phyloP scores from a whole-genome alignment of 2,329 filamentous ascomycete genomes.

The Ceratocystis harringtonii region DNA sequence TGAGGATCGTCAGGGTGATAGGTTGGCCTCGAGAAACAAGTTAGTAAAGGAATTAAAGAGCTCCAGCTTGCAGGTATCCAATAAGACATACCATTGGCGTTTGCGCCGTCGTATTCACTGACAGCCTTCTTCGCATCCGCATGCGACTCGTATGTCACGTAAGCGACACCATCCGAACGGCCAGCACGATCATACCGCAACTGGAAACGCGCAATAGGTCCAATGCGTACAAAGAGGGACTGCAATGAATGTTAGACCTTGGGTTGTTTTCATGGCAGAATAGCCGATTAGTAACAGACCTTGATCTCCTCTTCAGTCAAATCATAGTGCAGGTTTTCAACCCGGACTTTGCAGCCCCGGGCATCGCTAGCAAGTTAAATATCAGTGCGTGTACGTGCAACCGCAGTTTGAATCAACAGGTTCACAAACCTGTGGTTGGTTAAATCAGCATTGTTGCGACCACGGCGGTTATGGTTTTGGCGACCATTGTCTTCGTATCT shows the following conservation, averaged over 20 bases:
- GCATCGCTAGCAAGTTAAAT: slow-evolving; percentile 29
- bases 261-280: not conserved
- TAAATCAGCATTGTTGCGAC: slow-evolving; percentile 25
- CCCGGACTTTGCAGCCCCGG: slow-evolving; percentile 55
- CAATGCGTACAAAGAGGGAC: slow-evolving; percentile 59
- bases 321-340: slow-evolving; percentile 88
- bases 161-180: slow-evolving; percentile 72
- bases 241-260: not conserved
- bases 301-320: slow-evolving; percentile 70
- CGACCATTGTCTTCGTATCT: slow-evolving; percentile 62
- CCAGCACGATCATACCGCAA: slow-evolving; percentile 77
- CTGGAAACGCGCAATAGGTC: slow-evolving; percentile 51
- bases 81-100: slow-evolving; percentile 54
- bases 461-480: slow-evolving; percentile 29
- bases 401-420: not conserved
- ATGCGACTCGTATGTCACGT: slow-evolving; percentile 59
- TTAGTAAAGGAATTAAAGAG: not conserved
- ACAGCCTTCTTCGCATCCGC: slow-evolving; percentile 63
- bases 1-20: slow-evolving; percentile 56
- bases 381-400: not conserved
- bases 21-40: slow-evolving; percentile 46
- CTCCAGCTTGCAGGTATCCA: not conserved
- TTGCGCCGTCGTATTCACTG: slow-evolving; percentile 72
- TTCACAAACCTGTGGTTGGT: slow-evolving; percentile 11
- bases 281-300: slow-evolving; percentile 31